These are phyloP conservation scores for Entomortierella parvispora DNA, from an alignment of 192 early-diverging fungal species.

Conservation along the genomic window DNA sequence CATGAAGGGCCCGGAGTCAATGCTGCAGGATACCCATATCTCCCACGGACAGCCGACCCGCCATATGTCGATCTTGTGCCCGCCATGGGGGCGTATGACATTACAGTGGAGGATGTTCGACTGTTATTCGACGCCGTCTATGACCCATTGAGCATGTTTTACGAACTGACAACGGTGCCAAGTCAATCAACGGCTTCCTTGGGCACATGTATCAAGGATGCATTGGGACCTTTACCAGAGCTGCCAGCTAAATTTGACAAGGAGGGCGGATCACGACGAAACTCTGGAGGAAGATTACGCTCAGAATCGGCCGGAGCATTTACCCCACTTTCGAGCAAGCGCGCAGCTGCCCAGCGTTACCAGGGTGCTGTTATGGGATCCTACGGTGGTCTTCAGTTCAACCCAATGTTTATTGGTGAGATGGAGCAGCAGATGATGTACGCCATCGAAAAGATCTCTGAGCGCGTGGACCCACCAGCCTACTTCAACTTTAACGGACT, in stretches of 20 bases:
- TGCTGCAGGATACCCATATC: slow-evolving; percentile 20
- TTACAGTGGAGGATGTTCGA: slow-evolving; percentile 47
- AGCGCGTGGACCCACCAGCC: slow-evolving; percentile 53
- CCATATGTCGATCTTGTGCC: slow-evolving; percentile 55
- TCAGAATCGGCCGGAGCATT: slow-evolving; percentile 41
- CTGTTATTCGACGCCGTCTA: slow-evolving; percentile 54
- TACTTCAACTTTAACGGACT: slow-evolving; percentile 58
- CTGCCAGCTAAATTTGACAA: slow-evolving; percentile 19
- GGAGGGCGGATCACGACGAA: slow-evolving; percentile 8
- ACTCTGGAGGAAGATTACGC: slow-evolving; percentile 19
- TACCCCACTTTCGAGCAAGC: slow-evolving; percentile 14
- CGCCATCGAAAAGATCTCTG: slow-evolving; percentile 55
- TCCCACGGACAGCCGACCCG: slow-evolving; percentile 28
- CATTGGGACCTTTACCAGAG: slow-evolving; percentile 30
- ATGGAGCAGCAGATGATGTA: slow-evolving; percentile 59
- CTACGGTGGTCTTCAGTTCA: slow-evolving; percentile 21
- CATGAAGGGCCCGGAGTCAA: slow-evolving; percentile 22
- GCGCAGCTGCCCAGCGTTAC: neutral
- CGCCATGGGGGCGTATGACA: slow-evolving; percentile 54
- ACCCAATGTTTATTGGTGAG: slow-evolving; percentile 53
- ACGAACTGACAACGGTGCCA: slow-evolving; percentile 18
- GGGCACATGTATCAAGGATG: slow-evolving; percentile 19
- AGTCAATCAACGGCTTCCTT: neutral
- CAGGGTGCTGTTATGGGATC: neutral
- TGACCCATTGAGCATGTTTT: slow-evolving; percentile 54